Base-by-base conservation (phyloP, 2,329 filamentous ascomycete species). In the Tolypocladium amazonense region DNA sequence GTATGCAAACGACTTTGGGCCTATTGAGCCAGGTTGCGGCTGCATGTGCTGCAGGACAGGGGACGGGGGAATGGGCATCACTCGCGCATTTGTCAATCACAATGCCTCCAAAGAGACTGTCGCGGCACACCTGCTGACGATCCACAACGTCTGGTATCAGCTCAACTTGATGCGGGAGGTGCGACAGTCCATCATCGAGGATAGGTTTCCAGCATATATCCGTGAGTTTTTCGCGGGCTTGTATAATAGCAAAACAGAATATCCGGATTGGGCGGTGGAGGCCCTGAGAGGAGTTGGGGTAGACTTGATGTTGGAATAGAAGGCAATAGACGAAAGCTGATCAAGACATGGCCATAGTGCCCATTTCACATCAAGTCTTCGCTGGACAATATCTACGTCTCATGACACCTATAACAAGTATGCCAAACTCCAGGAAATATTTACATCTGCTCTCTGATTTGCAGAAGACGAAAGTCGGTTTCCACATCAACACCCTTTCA, bases 81-180 rank as follows among this genome's bases (percentile, higher is more conserved):
- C 92, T 3, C 81, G 89, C 63, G 92, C 94, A 4, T 97, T 92
- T 73, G 86, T 97, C 56, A 87, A 97, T 71, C 94, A 99, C 75
- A 86, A 96, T 64, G 87, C 90, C 0, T 88, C 88, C 35, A 99
- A 99, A 76, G 94, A 99, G 78, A 99, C 94, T 0, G 92, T 90
- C 1, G 91, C 93, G 9, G 94, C 95, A 20, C 81, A 85, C 70
- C 78, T 90, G 30, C 77, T 99, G 59, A 96, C 91, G 0, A 91
- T 97, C 70, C 94, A 99, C 73, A 99, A 99, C 70, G 90, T 99
- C 33, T 91, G 92, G 77, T 96, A 96, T 70, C 85, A 96, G 71
- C 79, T 99, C 58, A 82, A 88, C 62, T 77, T 99, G 66, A 97
- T 97, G 92, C 78, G 81, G 25, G 77, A 83, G 62, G 83, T 86